Evolutionary conservation across 2,329 filamentous ascomycete species (phyloP).

Genomic region (Xylaria sp.): DNA sequence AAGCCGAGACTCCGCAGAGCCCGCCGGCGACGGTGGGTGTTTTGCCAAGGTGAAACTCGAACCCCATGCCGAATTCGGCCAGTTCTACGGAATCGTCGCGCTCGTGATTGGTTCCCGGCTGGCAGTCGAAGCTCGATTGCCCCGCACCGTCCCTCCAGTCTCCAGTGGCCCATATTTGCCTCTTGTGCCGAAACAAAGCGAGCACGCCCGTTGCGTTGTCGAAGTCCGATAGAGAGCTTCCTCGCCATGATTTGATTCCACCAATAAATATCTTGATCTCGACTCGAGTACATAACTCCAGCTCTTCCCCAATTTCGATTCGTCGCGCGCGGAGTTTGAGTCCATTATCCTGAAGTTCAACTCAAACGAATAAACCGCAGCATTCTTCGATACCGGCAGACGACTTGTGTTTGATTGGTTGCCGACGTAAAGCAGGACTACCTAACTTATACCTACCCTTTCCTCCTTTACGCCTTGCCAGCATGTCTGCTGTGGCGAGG

Average conservation of each 20-base stretch:
- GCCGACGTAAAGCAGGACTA: neutral
- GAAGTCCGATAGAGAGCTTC: constrained; percentile 23
- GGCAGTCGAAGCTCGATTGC: constrained; percentile 16
- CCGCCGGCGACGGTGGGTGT: too few relatives aligned
- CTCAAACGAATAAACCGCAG: too few relatives aligned
- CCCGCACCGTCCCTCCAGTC: constrained; percentile 8
- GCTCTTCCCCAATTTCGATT: neutral
- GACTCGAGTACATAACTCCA: neutral
- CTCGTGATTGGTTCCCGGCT: constrained; percentile 14
- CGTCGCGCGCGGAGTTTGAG: too few relatives aligned
- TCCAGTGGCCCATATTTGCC: neutral
- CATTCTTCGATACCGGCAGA: neutral
- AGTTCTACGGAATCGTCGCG: constrained; percentile 10
- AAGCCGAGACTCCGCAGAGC: neutral
- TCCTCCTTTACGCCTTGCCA: constrained; percentile 2
- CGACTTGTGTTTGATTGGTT: neutral
- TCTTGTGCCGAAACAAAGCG: constrained; percentile 29
- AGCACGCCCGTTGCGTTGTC: constrained; percentile 23
- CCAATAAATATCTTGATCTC: neutral
- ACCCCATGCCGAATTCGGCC: constrained; percentile 28
- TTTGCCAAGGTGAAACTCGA: too few relatives aligned
- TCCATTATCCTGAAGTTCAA: too few relatives aligned
- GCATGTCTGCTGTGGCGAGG: constrained; percentile 30
- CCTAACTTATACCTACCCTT: neutral
- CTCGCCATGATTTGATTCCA: constrained; percentile 4